These are phyloP conservation scores for Calocybe gangraenosa DNA, from an alignment of 768 basidiomycete species.

Conservation along the genomic window DNA sequence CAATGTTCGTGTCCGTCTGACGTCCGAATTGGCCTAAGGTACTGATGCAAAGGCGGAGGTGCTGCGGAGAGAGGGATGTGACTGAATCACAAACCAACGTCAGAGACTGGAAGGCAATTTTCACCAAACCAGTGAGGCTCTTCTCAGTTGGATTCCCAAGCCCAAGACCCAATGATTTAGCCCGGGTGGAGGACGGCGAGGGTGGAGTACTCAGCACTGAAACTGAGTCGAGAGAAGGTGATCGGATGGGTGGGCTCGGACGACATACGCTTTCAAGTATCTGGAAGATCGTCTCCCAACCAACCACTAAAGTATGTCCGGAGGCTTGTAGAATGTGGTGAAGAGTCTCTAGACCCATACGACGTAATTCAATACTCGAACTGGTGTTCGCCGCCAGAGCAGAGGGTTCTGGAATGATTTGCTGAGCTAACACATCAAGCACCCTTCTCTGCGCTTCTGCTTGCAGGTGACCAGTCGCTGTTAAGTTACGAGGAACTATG, in stretches of 20 bases:
- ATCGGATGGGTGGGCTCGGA: slow-evolving; percentile 33
- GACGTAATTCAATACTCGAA: slow-evolving; percentile 70
- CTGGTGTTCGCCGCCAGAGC: slow-evolving; percentile 30
- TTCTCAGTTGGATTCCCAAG: slow-evolving; percentile 61
- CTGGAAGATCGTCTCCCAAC: slow-evolving; percentile 92
- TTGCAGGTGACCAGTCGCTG: slow-evolving; percentile 56
- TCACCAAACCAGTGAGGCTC: slow-evolving; percentile 70
- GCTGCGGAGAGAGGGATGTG: slow-evolving; percentile 71
- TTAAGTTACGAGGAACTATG: slow-evolving; percentile 69
- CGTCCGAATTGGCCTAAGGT: slow-evolving; percentile 90
- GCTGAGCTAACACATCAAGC: slow-evolving; percentile 78
- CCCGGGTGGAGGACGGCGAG: slow-evolving; percentile 29
- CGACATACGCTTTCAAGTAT: slow-evolving; percentile 89
- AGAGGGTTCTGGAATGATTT: slow-evolving; percentile 55
- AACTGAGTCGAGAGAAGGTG: slow-evolving; percentile 37
- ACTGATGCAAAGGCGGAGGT: slow-evolving; percentile 84
- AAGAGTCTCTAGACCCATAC: slow-evolving; percentile 86
- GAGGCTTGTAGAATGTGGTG: slow-evolving; percentile 89
- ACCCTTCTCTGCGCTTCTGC: slow-evolving; percentile 76
- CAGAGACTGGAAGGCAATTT: slow-evolving; percentile 91
- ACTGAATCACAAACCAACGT: slow-evolving; percentile 94
- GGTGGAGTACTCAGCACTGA: slow-evolving; percentile 33
- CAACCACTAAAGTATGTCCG: slow-evolving; percentile 86
- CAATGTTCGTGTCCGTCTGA: slow-evolving; percentile 94
- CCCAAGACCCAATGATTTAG: slow-evolving; percentile 43